Percentiles rank a stretch among this genome's conserved stretches.
Conservation (phyloP, 1,139 yeast species). For the Taiozyma sp. region DNA sequence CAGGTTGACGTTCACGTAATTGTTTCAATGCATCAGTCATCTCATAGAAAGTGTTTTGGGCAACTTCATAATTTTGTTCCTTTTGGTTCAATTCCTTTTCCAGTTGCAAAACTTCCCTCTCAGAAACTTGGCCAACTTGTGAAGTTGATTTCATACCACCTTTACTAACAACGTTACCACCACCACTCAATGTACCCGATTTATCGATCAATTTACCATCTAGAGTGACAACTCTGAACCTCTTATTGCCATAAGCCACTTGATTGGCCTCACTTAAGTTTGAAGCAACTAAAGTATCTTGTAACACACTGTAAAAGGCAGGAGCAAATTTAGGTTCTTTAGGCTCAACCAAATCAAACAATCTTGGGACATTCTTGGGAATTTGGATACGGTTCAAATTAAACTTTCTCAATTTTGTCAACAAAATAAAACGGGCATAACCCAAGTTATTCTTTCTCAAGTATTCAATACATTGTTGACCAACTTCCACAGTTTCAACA, state of each 20-base stretch:
- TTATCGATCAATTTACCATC: conserved; percentile 91
- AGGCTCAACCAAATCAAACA: conserved; percentile 78
- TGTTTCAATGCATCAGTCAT: conserved; percentile 56
- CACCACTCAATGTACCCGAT: conserved; percentile 98
- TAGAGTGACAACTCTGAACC: conserved; percentile 86
- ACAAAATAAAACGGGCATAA: conserved; percentile 79
- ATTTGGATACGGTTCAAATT: conserved; percentile 58
- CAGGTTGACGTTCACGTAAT: conserved; percentile 63
- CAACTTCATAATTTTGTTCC: conserved; percentile 51
- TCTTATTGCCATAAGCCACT: conserved; percentile 79
- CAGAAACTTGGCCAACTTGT: conserved; percentile 32
- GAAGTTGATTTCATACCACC: conserved; percentile 34
- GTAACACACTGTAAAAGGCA: conserved; percentile 84
- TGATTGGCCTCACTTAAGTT: conserved; percentile 75
- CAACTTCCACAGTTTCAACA: conserved; percentile 90
- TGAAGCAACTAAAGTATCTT: conserved; percentile 82
- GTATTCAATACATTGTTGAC: conserved; percentile 86
- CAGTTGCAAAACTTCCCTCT: conserved; percentile 53
- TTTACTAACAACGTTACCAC: conserved; percentile 62
- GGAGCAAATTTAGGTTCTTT: conserved; percentile 65
- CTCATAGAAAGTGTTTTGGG: conserved; percentile 47
- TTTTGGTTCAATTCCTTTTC: conserved; percentile 46
- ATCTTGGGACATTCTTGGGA: conserved; percentile 72
- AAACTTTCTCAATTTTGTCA: conserved; percentile 66
- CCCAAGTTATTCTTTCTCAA: conserved; percentile 83